These are phyloP conservation scores for Colletotrichum plurivorum DNA, from an alignment of 2,329 filamentous ascomycete species.

Conservation along the genomic window DNA sequence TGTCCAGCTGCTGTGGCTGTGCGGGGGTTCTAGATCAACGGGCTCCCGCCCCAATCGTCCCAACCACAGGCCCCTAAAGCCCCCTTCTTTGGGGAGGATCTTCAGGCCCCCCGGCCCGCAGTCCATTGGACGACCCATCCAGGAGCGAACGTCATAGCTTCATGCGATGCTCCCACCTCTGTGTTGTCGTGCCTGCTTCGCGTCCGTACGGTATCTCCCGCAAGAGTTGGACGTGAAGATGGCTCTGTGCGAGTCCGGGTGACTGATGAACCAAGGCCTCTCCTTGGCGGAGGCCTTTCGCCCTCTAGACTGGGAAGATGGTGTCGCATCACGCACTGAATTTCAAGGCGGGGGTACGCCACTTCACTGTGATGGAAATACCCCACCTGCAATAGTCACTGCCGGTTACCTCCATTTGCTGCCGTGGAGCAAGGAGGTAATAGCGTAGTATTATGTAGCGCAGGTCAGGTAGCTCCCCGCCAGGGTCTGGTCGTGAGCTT, in stretches of 20 bases:
- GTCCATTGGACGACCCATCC: constrained; percentile 31
- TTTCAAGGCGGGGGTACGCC: no score
- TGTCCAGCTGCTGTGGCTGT: constrained; percentile 31
- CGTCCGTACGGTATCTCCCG: no score
- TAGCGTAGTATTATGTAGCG: neutral
- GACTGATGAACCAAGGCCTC: no score
- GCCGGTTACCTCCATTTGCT: neutral
- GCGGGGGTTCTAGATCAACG: constrained; percentile 24
- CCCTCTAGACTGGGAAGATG: neutral
- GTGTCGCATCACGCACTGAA: neutral
- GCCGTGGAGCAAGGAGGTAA: neutral
- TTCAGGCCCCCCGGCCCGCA: constrained; percentile 22
- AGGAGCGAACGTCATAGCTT: constrained; percentile 27
- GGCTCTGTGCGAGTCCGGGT: neutral
- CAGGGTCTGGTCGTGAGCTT: constrained; percentile 35
- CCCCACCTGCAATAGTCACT: no score
- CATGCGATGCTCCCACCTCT: neutral
- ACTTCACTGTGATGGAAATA: no score
- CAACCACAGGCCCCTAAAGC: constrained; percentile 4
- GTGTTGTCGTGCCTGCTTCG: neutral
- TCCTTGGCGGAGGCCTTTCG: no score
- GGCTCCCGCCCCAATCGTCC: constrained; percentile 23
- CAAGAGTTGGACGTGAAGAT: neutral
- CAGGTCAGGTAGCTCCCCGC: constrained; percentile 12
- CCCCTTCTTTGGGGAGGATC: constrained; percentile 16